A percentile compares a stretch with the other conserved stretches of the same genome.
These are phyloP conservation scores for Xylariaceae sp. DNA, from an alignment of 2,329 filamentous ascomycete species.

Conservation along the genomic window DNA sequence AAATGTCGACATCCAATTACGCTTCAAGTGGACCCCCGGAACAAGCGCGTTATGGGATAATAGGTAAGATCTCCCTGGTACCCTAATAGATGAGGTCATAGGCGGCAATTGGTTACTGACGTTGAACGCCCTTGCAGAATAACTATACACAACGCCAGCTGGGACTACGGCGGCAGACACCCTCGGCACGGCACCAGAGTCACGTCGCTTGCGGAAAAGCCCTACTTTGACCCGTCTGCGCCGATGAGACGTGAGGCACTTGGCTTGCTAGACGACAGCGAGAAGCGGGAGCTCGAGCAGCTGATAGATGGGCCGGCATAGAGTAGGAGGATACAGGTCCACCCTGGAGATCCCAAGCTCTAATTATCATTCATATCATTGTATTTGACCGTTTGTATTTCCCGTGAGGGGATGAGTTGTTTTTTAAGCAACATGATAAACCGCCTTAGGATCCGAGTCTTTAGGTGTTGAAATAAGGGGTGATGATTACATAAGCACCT, in stretches of 20 bases:
- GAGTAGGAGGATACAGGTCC: not conserved
- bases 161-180: constrained; percentile 66
- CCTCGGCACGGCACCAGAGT: constrained; percentile 70
- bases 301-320: constrained; percentile 26
- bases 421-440: too few relatives aligned
- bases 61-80: constrained; percentile 36
- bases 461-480: too few relatives aligned
- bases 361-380: not conserved
- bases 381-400: too few relatives aligned
- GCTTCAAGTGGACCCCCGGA: constrained; percentile 65
- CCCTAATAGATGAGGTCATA: not conserved
- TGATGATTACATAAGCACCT: too few relatives aligned
- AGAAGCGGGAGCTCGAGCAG: constrained; percentile 46
- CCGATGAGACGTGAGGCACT: constrained; percentile 64
- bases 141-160: constrained; percentile 70
- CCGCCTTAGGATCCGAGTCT: too few relatives aligned
- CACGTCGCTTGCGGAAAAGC: constrained; percentile 67
- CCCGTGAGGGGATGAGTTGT: too few relatives aligned
- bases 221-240: constrained; percentile 60
- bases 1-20: constrained; percentile 67
- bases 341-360: not conserved
- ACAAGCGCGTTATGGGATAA: constrained; percentile 72
- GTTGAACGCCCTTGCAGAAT: constrained; percentile 40
- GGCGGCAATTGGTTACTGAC: constrained; percentile 1
- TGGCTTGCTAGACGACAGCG: constrained; percentile 56